Evolutionary conservation across 1,284 basidiomycete genomes (phyloP).

Genomic region (Tilletia walkeri): DNA sequence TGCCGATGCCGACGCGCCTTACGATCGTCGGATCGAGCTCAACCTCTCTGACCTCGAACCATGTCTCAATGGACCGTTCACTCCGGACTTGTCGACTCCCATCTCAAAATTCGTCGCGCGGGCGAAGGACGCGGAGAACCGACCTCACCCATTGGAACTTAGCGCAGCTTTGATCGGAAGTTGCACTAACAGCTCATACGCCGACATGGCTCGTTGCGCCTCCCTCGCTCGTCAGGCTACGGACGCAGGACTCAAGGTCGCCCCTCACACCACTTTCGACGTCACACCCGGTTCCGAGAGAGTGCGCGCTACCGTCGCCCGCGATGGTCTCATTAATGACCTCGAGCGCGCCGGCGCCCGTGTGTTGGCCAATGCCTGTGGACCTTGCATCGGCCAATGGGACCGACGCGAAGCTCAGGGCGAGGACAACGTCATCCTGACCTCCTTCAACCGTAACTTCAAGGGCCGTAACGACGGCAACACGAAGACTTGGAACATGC

Average conservation of each 20-base stretch:
- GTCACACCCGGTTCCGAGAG: constrained; percentile 97
- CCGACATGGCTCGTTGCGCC: constrained; percentile 73
- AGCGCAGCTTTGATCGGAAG: constrained; percentile 91
- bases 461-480: constrained; percentile 98
- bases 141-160: constrained; percentile 77
- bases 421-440: constrained; percentile 93
- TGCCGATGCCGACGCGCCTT: constrained; percentile 87
- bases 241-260: constrained; percentile 71
- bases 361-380: constrained; percentile 96
- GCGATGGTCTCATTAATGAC: constrained; percentile 78
- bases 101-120: constrained; percentile 84
- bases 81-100: constrained; percentile 92
- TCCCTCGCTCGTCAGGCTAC: constrained; percentile 88
- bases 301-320: constrained; percentile 95
- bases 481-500: constrained; percentile 92
- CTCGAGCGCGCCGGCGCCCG: constrained; percentile 83
- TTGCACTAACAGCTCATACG: constrained; percentile 75
- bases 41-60: constrained; percentile 91
- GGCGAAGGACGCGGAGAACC: constrained; percentile 77
- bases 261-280: constrained; percentile 79
- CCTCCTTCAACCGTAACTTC: constrained; percentile 98
- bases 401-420: constrained; percentile 84
- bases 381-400: constrained; percentile 99
- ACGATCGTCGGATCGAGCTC: constrained; percentile 92
- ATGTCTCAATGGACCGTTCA: constrained; percentile 89